phyloP scores from a whole-genome alignment of 1,139 yeast genomes.

The Kluyveromyces marxianus region DNA sequence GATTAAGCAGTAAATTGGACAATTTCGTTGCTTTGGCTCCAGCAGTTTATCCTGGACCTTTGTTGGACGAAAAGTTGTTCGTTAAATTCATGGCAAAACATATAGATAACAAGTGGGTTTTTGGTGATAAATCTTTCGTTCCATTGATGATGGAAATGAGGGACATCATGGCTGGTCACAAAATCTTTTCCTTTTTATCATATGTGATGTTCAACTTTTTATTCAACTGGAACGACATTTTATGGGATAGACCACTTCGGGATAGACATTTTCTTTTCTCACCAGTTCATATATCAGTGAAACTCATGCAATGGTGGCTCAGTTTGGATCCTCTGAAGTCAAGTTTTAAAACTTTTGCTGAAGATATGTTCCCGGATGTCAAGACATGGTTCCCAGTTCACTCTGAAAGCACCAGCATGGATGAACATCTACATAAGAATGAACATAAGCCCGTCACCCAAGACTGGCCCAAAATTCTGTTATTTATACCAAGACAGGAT shows the following conservation, averaged over 20 bases:
- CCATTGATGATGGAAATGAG: constrained; percentile 51
- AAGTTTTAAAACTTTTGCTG: constrained; percentile 25
- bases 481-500: constrained; percentile 51
- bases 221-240: constrained; percentile 75
- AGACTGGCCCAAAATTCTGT: constrained; percentile 32
- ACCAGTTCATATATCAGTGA: constrained; percentile 75
- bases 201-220: constrained; percentile 76
- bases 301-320: constrained; percentile 89
- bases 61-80: constrained; percentile 51
- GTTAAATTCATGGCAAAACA: constrained; percentile 34
- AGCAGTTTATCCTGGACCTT: constrained; percentile 77
- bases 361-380: constrained; percentile 26
- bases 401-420: constrained; percentile 5
- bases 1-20: constrained; percentile 44
- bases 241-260: constrained; percentile 67
- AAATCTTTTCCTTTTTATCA: constrained; percentile 53
- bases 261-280: constrained; percentile 74
- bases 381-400: constrained; percentile 28
- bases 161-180: constrained; percentile 37
- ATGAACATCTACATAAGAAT: constrained; percentile 14
- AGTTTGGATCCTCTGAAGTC: constrained; percentile 23
- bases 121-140: constrained; percentile 56
- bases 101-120: constrained; percentile 39
- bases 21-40: constrained; percentile 78
- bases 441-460: constrained; percentile 7